A percentile compares a stretch with the other conserved stretches of the same genome.
Conservation (phyloP, 148 eudicot species). For the Fagopyrum tataricum region DNA sequence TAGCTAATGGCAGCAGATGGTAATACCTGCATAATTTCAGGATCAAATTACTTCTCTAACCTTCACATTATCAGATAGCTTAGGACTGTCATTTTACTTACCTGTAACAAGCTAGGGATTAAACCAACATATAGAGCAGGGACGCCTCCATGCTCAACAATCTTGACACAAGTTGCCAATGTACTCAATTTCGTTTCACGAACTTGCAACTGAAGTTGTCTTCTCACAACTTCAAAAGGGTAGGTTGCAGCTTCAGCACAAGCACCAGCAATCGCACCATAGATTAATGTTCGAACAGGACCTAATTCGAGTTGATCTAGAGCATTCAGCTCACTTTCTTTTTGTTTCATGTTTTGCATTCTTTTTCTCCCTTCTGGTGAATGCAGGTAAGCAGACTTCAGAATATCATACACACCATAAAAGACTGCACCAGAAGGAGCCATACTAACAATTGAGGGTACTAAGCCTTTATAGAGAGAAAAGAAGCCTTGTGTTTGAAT, state of each 20-base stretch:
- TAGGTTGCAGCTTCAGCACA: conserved; percentile 96
- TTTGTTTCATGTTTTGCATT: conserved; percentile 63
- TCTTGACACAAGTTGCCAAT: conserved; percentile 66
- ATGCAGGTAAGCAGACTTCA: conserved; percentile 79
- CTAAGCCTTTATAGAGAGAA: conserved; percentile 88
- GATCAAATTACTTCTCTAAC: not conserved
- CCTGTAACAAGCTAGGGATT: conserved; percentile 90
- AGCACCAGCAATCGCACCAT: conserved; percentile 95
- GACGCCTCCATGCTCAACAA: conserved; percentile 84
- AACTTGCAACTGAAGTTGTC: conserved; percentile 97
- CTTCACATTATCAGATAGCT: too few relatives aligned
- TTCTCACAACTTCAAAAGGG: conserved; percentile 97
- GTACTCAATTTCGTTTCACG: conserved; percentile 69
- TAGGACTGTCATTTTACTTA: conserved; percentile 14
- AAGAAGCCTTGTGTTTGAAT: conserved; percentile 89
- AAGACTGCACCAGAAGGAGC: conserved; percentile 97
- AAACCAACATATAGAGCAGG: conserved; percentile 94
- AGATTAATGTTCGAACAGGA: conserved; percentile 67
- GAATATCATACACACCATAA: conserved; percentile 91
- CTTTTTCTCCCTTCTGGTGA: conserved; percentile 85
- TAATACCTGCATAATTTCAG: conserved; percentile 56
- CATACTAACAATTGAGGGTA: conserved; percentile 86
- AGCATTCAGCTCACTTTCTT: conserved; percentile 57
- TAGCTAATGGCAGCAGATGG: conserved; percentile 99
- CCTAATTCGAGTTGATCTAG: conserved; percentile 87